These are phyloP conservation scores for Combretum micranthum DNA, from an alignment of 345 rosid genomes.

Conservation along the genomic window DNA sequence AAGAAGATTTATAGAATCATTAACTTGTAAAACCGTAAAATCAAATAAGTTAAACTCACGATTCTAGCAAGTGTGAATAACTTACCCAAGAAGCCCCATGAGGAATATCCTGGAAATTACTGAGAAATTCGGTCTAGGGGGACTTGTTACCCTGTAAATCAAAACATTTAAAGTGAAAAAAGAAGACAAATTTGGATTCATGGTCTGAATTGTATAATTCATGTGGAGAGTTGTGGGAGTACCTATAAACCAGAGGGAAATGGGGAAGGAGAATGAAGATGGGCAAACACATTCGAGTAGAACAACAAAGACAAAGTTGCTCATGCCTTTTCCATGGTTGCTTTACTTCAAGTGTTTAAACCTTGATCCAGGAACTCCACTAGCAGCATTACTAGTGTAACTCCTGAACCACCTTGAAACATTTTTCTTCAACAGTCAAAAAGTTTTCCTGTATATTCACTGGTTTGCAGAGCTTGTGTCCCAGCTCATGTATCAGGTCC, in stretches of 20 bases:
- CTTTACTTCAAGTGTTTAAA: conserved; percentile 24
- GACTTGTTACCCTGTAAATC: conserved; percentile 16
- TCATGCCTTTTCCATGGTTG: conserved; percentile 31
- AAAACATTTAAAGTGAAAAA: background rate
- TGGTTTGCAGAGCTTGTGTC: too few species aligned
- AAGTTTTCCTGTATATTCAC: too few species aligned
- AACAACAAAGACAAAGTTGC: conserved; percentile 20
- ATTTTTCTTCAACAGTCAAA: background rate
- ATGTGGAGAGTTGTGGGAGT: background rate
- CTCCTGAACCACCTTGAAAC: conserved; percentile 3
- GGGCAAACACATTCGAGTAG: conserved; percentile 22
- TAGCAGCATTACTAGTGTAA: conserved; percentile 22
- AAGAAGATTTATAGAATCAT: too few species aligned
- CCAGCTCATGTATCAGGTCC: too few species aligned
- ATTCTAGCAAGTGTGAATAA: too few species aligned
- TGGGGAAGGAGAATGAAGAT: conserved; percentile 22
- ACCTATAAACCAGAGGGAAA: conserved; percentile 25
- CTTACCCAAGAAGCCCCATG: conserved; percentile 18
- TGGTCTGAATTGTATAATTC: background rate
- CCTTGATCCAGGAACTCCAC: conserved; percentile 26
- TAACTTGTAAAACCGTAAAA: too few species aligned
- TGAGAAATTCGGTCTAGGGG: conserved; percentile 14
- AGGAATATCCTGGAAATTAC: conserved; percentile 20
- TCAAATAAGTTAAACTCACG: too few species aligned
- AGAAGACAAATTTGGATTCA: background rate